Conservation (phyloP, 225 moss, liverwort and hornwort species). For the Straminergon stramineum region DNA sequence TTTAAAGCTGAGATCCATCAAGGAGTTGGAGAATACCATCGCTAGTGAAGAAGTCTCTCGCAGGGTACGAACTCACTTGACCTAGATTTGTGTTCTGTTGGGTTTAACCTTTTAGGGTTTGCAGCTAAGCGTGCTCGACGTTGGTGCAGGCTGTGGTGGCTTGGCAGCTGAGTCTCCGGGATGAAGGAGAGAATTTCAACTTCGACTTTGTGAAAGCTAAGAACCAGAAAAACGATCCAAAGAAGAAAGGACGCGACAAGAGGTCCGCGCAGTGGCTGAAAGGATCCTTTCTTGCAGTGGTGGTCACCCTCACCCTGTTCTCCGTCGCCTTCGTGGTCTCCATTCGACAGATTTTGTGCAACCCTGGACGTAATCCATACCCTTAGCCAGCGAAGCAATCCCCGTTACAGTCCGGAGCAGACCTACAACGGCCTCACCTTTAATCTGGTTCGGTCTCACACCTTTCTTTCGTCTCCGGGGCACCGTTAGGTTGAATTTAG, state of each 20-base stretch:
- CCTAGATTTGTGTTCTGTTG: neutral
- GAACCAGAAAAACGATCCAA: neutral
- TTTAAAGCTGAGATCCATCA: neutral
- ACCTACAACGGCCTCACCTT: neutral
- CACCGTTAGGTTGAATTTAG: neutral
- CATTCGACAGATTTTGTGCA: conserved; percentile 21
- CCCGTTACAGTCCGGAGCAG: neutral
- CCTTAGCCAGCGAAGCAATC: neutral
- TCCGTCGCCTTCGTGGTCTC: conserved; percentile 13
- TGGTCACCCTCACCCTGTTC: neutral
- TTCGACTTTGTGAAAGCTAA: neutral
- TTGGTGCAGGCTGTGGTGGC: neutral
- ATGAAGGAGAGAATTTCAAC: neutral
- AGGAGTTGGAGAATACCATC: conserved; percentile 8
- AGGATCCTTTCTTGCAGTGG: neutral
- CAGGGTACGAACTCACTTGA: neutral
- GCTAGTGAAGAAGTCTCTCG: neutral
- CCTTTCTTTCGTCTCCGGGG: neutral
- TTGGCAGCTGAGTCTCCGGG: conserved; percentile 5
- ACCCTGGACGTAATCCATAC: neutral
- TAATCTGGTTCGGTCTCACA: neutral
- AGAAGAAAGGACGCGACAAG: neutral
- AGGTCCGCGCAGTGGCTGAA: neutral
- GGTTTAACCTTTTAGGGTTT: neutral
- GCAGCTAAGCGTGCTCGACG: neutral